Conservation (phyloP, 2,329 filamentous ascomycete species). For the Colletotrichum camelliae region DNA sequence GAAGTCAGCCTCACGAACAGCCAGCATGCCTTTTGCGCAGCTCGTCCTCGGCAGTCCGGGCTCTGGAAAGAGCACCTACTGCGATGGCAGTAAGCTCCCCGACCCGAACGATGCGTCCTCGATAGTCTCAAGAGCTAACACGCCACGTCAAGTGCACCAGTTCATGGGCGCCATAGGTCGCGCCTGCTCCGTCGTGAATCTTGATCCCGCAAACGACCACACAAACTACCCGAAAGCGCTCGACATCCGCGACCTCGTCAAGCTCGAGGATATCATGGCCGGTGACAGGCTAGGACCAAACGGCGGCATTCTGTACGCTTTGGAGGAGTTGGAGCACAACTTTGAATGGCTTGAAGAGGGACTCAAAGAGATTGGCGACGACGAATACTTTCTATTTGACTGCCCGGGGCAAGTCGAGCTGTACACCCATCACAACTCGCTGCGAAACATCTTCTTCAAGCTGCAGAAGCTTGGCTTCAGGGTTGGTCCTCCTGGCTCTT, state of each 20-base stretch:
- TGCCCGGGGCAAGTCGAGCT: slow-evolving; percentile 97
- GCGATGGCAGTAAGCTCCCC: slow-evolving; percentile 79
- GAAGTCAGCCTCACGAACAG: not conserved
- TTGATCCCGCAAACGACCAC: slow-evolving; percentile 95
- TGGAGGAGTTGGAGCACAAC: slow-evolving; percentile 95
- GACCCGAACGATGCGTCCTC: not conserved
- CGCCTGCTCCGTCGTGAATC: slow-evolving; percentile 93
- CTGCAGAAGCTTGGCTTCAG: slow-evolving; percentile 92
- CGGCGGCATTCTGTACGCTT: slow-evolving; percentile 88
- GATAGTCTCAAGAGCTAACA: slow-evolving; percentile 2
- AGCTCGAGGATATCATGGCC: slow-evolving; percentile 93
- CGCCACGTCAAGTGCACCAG: slow-evolving; percentile 74
- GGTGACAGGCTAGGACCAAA: slow-evolving; percentile 92
- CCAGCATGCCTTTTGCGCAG: slow-evolving; percentile 68
- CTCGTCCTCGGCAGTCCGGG: slow-evolving; percentile 94
- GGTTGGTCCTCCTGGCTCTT: slow-evolving; percentile 59
- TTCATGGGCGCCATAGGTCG: slow-evolving; percentile 96
- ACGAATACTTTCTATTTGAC: slow-evolving; percentile 88
- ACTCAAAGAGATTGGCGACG: slow-evolving; percentile 80
- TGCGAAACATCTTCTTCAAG: slow-evolving; percentile 90
- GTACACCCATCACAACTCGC: slow-evolving; percentile 91
- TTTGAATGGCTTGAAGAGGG: slow-evolving; percentile 89
- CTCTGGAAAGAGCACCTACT: slow-evolving; percentile 96
- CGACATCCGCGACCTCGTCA: slow-evolving; percentile 88
- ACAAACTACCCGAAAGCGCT: slow-evolving; percentile 88